Base-by-base conservation (phyloP, 2,329 filamentous ascomycete genomes). In the Lizonia empirigonia region DNA sequence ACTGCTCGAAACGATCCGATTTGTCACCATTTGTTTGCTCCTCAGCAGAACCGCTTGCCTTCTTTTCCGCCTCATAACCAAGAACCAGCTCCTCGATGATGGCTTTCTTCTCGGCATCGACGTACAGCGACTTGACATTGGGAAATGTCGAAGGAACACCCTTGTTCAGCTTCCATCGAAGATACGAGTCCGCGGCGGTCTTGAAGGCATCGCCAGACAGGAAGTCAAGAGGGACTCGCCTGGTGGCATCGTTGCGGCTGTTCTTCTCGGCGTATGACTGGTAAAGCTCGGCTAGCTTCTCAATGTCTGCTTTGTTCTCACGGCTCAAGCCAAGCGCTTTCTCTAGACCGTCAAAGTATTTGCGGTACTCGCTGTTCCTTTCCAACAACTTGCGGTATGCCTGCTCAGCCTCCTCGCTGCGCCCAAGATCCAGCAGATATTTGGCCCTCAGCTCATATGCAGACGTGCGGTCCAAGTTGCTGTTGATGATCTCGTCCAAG, bases 61-160 rank as follows among this genome's bases (percentile, higher is more conserved):
- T 74, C 48, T 78, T 81, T 26, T 84, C 83, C 16, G 85, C 77
- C 10, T 90, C 80, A 66, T 97, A 97, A 44, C 88, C 84, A 63
- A 94, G 84, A 2, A 90, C 91, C 32, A 97, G 74, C 29, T 85
- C 80, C 58, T 88, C 85, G 32, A 99, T 83, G 0, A 81, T 82
- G n/a, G 87, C 81, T 70, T 87, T 89, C 79, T 99, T 99, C 62
- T 77, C 82, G 1, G 82, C 62, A 70, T 96, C 87, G 12, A 81
- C 81, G 77, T 97, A 99, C 18, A 99, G 82, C 60, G 95, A 86
- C 78, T 99, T 99, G 54, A 99, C 82, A 74, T 97, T 99, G 27
- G 91, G 91, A 74, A 99, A 99, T 3, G 93, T 92, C 2, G 94
- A 99, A 1, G 94, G 93, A 4, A 97, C 89, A 9, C 93, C 94